These are phyloP conservation scores for Sporothrix luriei DNA, from an alignment of 2,329 filamentous ascomycete genomes.

Conservation along the genomic window DNA sequence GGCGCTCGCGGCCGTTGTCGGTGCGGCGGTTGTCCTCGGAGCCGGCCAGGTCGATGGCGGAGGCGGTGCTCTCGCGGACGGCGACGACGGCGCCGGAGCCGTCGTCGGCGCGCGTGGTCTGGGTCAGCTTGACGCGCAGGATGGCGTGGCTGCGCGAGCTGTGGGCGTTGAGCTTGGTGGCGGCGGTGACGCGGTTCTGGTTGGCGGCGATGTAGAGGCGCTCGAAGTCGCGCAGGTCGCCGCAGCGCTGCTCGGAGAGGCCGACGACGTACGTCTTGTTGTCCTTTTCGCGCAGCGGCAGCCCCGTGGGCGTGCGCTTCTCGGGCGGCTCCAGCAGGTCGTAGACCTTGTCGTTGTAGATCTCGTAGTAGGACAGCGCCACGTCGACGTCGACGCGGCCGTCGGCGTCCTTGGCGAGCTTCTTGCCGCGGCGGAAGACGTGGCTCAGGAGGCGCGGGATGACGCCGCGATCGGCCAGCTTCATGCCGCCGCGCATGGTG, in stretches of 20 bases:
- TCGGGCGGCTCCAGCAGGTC: conserved; percentile 87
- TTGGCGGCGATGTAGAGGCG: conserved; percentile 88
- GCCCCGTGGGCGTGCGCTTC: conserved; percentile 77
- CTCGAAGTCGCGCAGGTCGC: conserved; percentile 87
- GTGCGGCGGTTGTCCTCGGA: conserved; percentile 95
- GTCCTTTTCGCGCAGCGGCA: conserved; percentile 81
- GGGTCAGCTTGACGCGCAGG: conserved; percentile 82
- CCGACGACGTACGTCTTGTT: conserved; percentile 87
- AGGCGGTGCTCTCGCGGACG: conserved; percentile 74
- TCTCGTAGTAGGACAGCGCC: conserved; percentile 88
- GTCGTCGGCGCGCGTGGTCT: conserved; percentile 55
- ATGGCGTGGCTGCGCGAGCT: conserved; percentile 90
- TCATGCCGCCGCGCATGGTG: conserved; percentile 90
- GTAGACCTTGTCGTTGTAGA: conserved; percentile 95
- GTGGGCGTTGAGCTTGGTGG: conserved; percentile 90
- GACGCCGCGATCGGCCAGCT: conserved; percentile 80
- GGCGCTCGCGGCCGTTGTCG: conserved; percentile 86
- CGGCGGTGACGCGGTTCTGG: conserved; percentile 82
- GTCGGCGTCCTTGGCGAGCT: conserved; percentile 76
- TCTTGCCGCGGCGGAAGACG: conserved; percentile 82
- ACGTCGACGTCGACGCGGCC: conserved; percentile 73
- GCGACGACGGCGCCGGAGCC: conserved; percentile 56
- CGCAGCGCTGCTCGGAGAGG: conserved; percentile 78
- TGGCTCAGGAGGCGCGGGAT: conserved; percentile 83
- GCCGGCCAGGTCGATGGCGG: conserved; percentile 90